Evolutionary conservation across 164 flowering plant genomes (phyloP).

Genomic region (Stephania yunnanensis): DNA sequence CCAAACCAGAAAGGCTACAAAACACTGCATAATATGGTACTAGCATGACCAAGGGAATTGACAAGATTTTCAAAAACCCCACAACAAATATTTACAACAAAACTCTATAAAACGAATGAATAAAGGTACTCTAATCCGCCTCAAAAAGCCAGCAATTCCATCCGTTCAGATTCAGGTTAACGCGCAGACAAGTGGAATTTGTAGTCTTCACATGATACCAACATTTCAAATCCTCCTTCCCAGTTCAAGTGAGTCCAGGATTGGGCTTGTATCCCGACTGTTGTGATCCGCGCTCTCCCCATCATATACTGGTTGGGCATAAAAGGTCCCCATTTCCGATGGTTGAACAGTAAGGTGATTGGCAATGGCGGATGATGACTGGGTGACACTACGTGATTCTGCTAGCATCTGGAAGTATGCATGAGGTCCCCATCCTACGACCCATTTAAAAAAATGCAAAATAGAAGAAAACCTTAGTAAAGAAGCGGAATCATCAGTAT

Average conservation of each 20-base stretch:
- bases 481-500: neutral
- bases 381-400: conserved; percentile 27
- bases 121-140: neutral
- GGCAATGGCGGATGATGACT: conserved; percentile 18
- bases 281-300: conserved; percentile 9
- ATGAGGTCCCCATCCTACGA: conserved; percentile 30
- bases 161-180: neutral
- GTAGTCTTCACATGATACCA: neutral
- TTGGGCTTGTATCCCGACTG: conserved; percentile 19
- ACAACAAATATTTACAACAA: neutral
- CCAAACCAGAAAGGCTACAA: neutral
- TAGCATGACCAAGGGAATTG: too few relatives aligned
- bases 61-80: too few relatives aligned
- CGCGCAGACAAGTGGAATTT: neutral
- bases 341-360: conserved; percentile 20
- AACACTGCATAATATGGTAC: neutral
- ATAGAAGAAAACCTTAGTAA: neutral
- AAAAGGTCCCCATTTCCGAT: conserved; percentile 33
- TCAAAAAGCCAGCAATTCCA: neutral
- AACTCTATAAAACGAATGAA: neutral
- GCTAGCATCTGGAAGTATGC: conserved; percentile 41
- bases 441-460: neutral
- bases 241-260: conserved; percentile 26
- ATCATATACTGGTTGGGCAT: conserved; percentile 20
- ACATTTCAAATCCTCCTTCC: conserved; percentile 23